These are phyloP conservation scores for Rhizophagus sp. DNA, from an alignment of 192 early-diverging fungal genomes.

Conservation along the genomic window DNA sequence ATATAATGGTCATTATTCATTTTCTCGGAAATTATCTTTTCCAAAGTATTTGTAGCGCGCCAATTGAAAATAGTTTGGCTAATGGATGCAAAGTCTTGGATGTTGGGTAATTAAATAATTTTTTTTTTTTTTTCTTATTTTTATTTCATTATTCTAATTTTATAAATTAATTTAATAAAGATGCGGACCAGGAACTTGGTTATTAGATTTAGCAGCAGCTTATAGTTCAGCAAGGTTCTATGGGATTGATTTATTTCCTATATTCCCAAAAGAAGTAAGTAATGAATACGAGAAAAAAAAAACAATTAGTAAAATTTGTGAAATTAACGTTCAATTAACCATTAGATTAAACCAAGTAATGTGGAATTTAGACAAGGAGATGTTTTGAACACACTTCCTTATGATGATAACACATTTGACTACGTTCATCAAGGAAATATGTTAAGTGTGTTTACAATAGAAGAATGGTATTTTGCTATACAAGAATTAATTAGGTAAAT, in stretches of 20 bases:
- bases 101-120: neutral
- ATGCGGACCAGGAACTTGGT: neutral
- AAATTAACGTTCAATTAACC: neutral
- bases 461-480: neutral
- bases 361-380: conserved; percentile 7
- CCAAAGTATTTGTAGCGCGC: neutral
- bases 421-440: neutral
- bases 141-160: neutral
- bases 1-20: neutral
- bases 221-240: neutral
- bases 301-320: too few species aligned
- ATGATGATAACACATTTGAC: conserved; percentile 12
- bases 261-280: neutral
- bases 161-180: neutral
- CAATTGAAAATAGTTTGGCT: neutral
- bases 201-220: neutral
- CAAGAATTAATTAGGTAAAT: neutral
- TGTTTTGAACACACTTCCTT: neutral
- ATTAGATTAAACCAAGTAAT: neutral
- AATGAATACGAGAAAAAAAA: neutral
- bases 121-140: neutral
- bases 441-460: neutral
- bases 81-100: neutral
- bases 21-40: neutral
- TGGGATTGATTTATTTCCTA: neutral